These are phyloP conservation scores for Centaurea solstitialis DNA, from an alignment of 129 eudicot species.

Conservation along the genomic window DNA sequence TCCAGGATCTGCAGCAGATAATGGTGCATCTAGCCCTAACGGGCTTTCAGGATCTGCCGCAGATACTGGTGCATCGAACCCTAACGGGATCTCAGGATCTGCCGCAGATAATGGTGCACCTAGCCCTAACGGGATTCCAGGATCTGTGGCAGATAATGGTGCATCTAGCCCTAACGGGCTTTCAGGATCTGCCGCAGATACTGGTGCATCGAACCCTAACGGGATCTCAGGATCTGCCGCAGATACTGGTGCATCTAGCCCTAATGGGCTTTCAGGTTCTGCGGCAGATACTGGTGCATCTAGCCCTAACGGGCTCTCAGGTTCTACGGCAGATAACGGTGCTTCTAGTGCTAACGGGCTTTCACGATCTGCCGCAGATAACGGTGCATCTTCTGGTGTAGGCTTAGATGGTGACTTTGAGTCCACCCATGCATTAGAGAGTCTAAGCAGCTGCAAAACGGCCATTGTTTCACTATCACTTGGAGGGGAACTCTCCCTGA, in stretches of 20 bases:
- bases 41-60: no score
- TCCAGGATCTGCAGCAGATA: no score
- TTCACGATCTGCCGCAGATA: neutral
- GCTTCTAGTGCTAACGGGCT: neutral
- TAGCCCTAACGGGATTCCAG: neutral
- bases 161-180: neutral
- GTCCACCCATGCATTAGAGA: neutral
- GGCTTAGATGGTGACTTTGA: neutral
- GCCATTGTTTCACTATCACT: neutral
- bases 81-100: neutral
- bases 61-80: no score
- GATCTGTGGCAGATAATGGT: neutral
- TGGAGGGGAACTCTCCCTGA: slow-evolving; percentile 2
- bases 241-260: neutral
- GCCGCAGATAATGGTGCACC: neutral
- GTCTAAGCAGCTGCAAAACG: neutral
- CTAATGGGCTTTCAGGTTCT: neutral
- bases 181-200: neutral
- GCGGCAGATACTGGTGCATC: neutral
- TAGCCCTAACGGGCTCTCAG: neutral
- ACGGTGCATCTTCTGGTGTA: neutral
- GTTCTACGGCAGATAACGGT: neutral
- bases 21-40: no score
- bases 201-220: neutral
- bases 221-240: neutral